Evolutionary conservation across 495 filamentous ascomycete species (phyloP).

Genomic region (Jackrogersella minutella): DNA sequence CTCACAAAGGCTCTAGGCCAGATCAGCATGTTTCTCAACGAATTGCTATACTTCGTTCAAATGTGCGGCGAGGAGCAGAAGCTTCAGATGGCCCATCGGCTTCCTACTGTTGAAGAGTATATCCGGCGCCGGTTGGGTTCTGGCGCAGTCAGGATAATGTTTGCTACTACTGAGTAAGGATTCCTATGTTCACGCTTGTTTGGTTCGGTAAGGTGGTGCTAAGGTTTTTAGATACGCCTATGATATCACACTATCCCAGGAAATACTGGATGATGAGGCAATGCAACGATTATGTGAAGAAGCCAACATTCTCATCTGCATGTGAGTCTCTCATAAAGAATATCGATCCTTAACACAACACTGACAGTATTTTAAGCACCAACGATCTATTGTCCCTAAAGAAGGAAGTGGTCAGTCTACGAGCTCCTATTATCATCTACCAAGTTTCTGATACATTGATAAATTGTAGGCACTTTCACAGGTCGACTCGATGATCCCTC

Average conservation of each 20-base stretch:
- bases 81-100: background rate
- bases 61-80: slow-evolving; percentile 22
- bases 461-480: slow-evolving; percentile 24
- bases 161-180: slow-evolving; percentile 19
- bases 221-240: slow-evolving; percentile 15
- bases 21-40: slow-evolving; percentile 1
- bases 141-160: slow-evolving; percentile 1
- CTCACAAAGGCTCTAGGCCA: slow-evolving; percentile 7
- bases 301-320: background rate
- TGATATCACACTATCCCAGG: slow-evolving; percentile 6
- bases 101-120: slow-evolving; percentile 31
- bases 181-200: background rate
- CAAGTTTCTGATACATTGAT: background rate
- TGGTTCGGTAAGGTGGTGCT: background rate
- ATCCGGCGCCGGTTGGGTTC: background rate
- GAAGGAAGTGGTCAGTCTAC: slow-evolving; percentile 27
- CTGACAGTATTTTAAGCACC: slow-evolving; percentile 1
- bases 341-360: background rate
- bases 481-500: slow-evolving; percentile 20
- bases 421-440: background rate
- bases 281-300: slow-evolving; percentile 18
- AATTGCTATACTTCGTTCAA: slow-evolving; percentile 8
- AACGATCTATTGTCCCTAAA: slow-evolving; percentile 28
- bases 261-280: slow-evolving; percentile 13
- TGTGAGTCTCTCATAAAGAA: background rate